phyloP scores from a whole-genome alignment of 2,329 filamentous ascomycete genomes.

The Sarocladium oryzae region DNA sequence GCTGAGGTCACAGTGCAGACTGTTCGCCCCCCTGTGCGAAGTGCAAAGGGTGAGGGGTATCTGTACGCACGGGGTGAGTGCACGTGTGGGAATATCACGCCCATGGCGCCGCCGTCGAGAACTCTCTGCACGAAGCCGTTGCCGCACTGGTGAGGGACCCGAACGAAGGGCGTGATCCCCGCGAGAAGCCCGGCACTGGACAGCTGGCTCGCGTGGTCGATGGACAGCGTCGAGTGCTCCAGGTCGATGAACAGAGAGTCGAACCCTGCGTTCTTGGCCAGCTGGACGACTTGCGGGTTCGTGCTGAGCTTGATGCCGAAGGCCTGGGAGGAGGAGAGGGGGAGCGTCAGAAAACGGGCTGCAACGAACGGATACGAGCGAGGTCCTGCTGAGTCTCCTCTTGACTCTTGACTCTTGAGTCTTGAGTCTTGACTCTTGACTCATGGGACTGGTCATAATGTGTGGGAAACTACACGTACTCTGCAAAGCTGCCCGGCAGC shows the following conservation, averaged over 20 bases:
- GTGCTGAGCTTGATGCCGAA: neutral
- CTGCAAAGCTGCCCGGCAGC: too few species aligned
- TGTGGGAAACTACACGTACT: too few species aligned
- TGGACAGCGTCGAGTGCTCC: slow-evolving; percentile 25
- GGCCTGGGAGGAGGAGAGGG: neutral
- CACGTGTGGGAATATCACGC: slow-evolving; percentile 15
- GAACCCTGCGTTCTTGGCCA: slow-evolving; percentile 23
- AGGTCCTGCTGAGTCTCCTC: too few species aligned
- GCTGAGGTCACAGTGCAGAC: too few species aligned
- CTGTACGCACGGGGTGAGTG: slow-evolving; percentile 13
- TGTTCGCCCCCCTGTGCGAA: neutral
- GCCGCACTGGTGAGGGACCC: slow-evolving; percentile 24
- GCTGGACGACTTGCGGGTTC: slow-evolving; percentile 16
- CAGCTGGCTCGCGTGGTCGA: slow-evolving; percentile 19
- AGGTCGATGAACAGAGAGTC: slow-evolving; percentile 29
- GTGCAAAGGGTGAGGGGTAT: neutral
- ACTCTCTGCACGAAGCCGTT: slow-evolving; percentile 24
- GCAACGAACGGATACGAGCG: too few species aligned
- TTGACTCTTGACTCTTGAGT: too few species aligned
- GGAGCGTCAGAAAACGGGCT: too few species aligned
- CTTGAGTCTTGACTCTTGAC: too few species aligned
- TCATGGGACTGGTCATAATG: too few species aligned
- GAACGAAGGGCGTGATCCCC: slow-evolving; percentile 24
- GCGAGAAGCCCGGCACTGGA: slow-evolving; percentile 19
- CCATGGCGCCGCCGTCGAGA: slow-evolving; percentile 24